phyloP scores from a whole-genome alignment of 2,329 filamentous ascomycete genomes.

The Sphaerulina vaccinii region DNA sequence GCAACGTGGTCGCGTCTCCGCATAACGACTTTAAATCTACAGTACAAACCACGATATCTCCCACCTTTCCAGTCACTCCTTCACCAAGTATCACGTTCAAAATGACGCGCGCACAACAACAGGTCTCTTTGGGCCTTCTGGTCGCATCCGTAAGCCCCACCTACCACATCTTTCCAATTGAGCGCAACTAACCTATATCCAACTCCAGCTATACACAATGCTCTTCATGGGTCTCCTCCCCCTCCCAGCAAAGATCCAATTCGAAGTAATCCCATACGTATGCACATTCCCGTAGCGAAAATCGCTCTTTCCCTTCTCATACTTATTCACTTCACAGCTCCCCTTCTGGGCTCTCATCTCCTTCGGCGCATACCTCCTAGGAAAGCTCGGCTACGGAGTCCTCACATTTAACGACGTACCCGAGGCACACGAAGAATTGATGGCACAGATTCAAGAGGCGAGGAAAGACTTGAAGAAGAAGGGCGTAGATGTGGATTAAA shows the following conservation, averaged over 20 bases:
- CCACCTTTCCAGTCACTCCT: slow-evolving; percentile 19
- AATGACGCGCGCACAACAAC: slow-evolving; percentile 95
- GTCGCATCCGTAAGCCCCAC: slow-evolving; percentile 72
- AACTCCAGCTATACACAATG: slow-evolving; percentile 77
- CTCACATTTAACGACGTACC: slow-evolving; percentile 97
- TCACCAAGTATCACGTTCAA: slow-evolving; percentile 9
- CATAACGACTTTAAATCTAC: too few relatives aligned
- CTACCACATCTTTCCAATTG: slow-evolving; percentile 7
- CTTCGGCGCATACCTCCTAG: slow-evolving; percentile 88
- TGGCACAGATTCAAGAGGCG: slow-evolving; percentile 77
- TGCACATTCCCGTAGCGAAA: slow-evolving; percentile 41
- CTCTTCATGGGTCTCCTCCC: slow-evolving; percentile 82
- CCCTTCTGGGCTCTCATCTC: slow-evolving; percentile 90
- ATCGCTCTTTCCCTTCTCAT: not conserved
- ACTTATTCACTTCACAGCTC: slow-evolving; percentile 56
- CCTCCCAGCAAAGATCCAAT: slow-evolving; percentile 72
- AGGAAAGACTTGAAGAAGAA: slow-evolving; percentile 69
- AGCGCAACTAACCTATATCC: slow-evolving; percentile 29
- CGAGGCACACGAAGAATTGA: slow-evolving; percentile 83
- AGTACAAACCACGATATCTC: too few relatives aligned
- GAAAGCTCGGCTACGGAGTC: slow-evolving; percentile 87
- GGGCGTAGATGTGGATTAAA: slow-evolving; percentile 75
- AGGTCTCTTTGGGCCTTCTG: slow-evolving; percentile 81
- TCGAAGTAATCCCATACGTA: slow-evolving; percentile 87
- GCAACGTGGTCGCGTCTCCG: not conserved